Evolutionary conservation across 2,329 filamentous ascomycete species (phyloP).

Genomic region (Pseudocercospora cruenta): DNA sequence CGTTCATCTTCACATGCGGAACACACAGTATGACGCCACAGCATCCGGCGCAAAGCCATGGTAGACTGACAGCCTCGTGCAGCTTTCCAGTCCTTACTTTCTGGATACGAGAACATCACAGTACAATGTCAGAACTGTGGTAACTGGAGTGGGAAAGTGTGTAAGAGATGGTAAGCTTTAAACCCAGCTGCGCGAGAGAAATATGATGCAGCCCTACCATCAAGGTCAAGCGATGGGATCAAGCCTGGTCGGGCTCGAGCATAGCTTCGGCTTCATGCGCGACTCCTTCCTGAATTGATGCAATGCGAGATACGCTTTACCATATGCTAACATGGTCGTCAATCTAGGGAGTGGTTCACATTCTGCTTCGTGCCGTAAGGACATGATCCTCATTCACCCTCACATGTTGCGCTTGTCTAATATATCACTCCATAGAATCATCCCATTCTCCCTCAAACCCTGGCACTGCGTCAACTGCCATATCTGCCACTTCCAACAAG

Average conservation of each 20-base stretch:
- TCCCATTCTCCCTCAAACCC: conserved; percentile 66
- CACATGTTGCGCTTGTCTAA: too few species aligned
- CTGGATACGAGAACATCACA: conserved; percentile 54
- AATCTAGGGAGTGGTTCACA: conserved; percentile 67
- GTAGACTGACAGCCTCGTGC: conserved; percentile 16
- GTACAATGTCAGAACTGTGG: conserved; percentile 59
- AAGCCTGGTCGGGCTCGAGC: neutral
- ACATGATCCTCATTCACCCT: too few species aligned
- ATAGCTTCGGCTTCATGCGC: neutral
- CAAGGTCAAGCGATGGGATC: conserved; percentile 15
- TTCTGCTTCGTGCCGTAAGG: conserved; percentile 37
- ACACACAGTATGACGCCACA: conserved; percentile 47
- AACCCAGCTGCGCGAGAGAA: neutral
- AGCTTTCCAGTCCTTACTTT: conserved; percentile 52
- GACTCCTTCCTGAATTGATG: too few species aligned
- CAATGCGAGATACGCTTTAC: neutral
- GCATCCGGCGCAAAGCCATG: neutral
- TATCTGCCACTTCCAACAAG: conserved; percentile 76
- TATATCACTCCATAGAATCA: conserved; percentile 43
- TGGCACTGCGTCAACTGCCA: conserved; percentile 68
- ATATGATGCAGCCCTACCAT: conserved; percentile 12
- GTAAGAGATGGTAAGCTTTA: conserved; percentile 48
- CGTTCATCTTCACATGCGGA: conserved; percentile 55
- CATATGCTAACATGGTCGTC: neutral
- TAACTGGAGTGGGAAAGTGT: conserved; percentile 50